phyloP scores from a whole-genome alignment of 352 stramenopile species.

The Lagenidium giganteum region DNA sequence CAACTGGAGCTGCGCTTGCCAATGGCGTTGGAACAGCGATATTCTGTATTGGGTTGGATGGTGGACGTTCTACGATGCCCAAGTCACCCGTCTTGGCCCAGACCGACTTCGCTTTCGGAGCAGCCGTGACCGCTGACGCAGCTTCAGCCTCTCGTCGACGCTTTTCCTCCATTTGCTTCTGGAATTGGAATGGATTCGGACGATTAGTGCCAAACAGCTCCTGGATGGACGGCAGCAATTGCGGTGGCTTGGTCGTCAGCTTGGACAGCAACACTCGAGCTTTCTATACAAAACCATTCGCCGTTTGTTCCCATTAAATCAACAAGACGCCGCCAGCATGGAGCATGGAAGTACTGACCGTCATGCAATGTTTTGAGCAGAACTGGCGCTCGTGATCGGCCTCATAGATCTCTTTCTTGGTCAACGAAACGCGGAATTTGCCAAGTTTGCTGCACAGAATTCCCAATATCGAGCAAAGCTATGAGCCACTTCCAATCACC shows the following conservation, averaged over 20 bases:
- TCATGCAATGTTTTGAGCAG: slow-evolving; percentile 60
- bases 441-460: slow-evolving; percentile 29
- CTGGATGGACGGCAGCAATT: slow-evolving; percentile 70
- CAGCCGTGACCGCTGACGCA: neutral
- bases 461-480: neutral
- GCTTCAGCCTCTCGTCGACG: neutral
- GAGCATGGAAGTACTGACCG: slow-evolving; percentile 25
- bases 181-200: slow-evolving; percentile 65
- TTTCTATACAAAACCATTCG: slow-evolving; percentile 45
- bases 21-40: slow-evolving; percentile 13
- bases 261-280: slow-evolving; percentile 52
- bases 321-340: slow-evolving; percentile 1
- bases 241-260: slow-evolving; percentile 68
- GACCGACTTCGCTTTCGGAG: slow-evolving; percentile 45
- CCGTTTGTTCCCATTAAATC: too few species aligned
- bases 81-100: slow-evolving; percentile 77
- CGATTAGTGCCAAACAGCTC: slow-evolving; percentile 79
- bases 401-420: slow-evolving; percentile 75
- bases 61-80: slow-evolving; percentile 55
- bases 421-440: slow-evolving; percentile 73
- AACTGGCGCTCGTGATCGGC: slow-evolving; percentile 79
- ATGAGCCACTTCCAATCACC: too few species aligned
- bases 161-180: slow-evolving; percentile 12
- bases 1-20: slow-evolving; percentile 5
- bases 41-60: slow-evolving; percentile 23